phyloP scores from a whole-genome alignment of 495 filamentous ascomycete species.

The Penicillium desertorum region DNA sequence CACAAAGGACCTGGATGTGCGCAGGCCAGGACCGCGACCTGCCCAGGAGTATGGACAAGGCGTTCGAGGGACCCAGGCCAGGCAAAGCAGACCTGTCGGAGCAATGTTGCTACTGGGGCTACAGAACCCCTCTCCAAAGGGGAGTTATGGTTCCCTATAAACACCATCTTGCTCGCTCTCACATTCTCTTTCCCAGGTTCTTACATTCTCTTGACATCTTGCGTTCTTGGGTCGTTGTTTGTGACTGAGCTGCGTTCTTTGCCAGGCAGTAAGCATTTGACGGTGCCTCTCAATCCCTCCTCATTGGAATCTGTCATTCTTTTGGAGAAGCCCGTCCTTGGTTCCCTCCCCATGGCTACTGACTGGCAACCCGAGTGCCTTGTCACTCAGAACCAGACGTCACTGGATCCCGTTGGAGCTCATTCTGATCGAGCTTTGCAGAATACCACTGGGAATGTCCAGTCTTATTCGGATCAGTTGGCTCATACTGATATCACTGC shows the following conservation, averaged over 20 bases:
- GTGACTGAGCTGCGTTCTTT: conserved; percentile 47
- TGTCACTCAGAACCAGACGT: conserved; percentile 43
- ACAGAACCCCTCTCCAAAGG: conserved; percentile 34
- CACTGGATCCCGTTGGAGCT: conserved; percentile 41
- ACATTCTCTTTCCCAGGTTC: conserved; percentile 60
- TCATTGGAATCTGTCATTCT: conserved; percentile 55
- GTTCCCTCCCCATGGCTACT: conserved; percentile 47
- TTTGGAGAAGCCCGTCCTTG: conserved; percentile 48
- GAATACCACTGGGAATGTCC: conserved; percentile 51
- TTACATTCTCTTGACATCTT: conserved; percentile 48
- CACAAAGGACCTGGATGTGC: conserved; percentile 36
- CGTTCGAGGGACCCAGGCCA: conserved; percentile 43
- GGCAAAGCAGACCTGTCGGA: conserved; percentile 42
- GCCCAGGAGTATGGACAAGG: conserved; percentile 39
- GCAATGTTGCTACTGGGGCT: conserved; percentile 42
- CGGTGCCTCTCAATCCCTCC: conserved; percentile 37
- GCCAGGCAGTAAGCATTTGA: conserved; percentile 46
- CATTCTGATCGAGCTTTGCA: conserved; percentile 48
- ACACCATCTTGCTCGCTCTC: conserved; percentile 51
- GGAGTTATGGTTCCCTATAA: conserved; percentile 50
- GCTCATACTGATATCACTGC: conserved; percentile 34
- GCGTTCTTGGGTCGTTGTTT: conserved; percentile 41
- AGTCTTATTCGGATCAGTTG: conserved; percentile 44
- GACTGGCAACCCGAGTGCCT: conserved; percentile 50
- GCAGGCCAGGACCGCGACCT: conserved; percentile 33